A percentile compares a stretch with the other conserved stretches of the same genome.
Conservation (phyloP, 2,329 filamentous ascomycete species). For the Colletotrichum abscissum region DNA sequence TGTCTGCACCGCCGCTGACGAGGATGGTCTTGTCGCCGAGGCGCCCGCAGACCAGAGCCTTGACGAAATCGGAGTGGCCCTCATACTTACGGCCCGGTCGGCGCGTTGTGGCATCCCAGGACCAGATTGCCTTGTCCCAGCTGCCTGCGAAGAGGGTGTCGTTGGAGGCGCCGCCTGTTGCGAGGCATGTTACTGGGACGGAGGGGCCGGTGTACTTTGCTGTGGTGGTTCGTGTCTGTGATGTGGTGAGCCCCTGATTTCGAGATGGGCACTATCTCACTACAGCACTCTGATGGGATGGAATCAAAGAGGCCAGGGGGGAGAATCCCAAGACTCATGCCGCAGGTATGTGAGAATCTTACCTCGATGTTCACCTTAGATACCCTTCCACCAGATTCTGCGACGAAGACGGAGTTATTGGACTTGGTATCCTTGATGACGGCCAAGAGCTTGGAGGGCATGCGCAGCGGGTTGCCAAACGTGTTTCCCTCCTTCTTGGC, state of each 20-base stretch:
- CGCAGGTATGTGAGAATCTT: conserved; percentile 39
- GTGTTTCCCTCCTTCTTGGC: conserved; percentile 79
- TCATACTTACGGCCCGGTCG: conserved; percentile 69
- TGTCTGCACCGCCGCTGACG: conserved; percentile 81
- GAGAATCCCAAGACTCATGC: not conserved
- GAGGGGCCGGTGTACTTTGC: conserved; percentile 75
- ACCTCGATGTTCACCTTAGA: conserved; percentile 82
- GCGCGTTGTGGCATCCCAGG: conserved; percentile 76
- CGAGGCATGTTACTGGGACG: conserved; percentile 83
- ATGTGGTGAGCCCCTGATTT: not conserved
- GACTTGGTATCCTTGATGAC: conserved; percentile 74
- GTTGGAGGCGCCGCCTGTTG: conserved; percentile 68
- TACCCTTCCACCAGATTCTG: conserved; percentile 87
- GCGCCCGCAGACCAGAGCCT: conserved; percentile 74
- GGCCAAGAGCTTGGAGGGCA: conserved; percentile 89
- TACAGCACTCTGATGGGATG: not conserved
- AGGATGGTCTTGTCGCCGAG: conserved; percentile 72
- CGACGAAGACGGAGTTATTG: conserved; percentile 75
- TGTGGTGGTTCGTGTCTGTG: conserved; percentile 22
- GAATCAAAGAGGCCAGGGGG: not conserved
- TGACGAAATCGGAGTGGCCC: conserved; percentile 93
- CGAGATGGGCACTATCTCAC: not conserved
- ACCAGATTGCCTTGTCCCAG: conserved; percentile 95
- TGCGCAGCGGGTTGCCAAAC: conserved; percentile 81
- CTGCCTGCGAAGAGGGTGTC: conserved; percentile 83